Percentiles rank a stretch among this genome's conserved stretches.
Conservation (phyloP, 2,329 filamentous ascomycete genomes). For the Xylariaceae sp. region DNA sequence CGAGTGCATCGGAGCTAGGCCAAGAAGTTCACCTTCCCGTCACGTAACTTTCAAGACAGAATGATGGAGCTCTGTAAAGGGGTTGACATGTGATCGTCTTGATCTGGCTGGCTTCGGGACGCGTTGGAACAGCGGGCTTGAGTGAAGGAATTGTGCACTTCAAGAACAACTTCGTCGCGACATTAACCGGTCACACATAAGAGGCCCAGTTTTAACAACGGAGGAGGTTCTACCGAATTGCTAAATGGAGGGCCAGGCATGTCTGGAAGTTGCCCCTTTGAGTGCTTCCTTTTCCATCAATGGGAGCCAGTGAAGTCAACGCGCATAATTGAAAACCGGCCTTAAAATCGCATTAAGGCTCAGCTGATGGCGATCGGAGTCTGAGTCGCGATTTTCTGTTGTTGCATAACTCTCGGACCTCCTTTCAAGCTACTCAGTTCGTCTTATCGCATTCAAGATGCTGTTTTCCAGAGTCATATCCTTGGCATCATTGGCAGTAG, state of each 20-base stretch:
- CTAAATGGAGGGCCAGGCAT: not conserved
- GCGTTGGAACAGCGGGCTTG: not conserved
- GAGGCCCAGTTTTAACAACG: not conserved
- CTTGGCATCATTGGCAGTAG: conserved; percentile 19
- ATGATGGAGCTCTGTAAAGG: no score
- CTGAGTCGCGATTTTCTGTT: no score
- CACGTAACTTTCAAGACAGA: no score
- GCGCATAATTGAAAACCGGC: not conserved
- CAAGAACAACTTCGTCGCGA: no score
- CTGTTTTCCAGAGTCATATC: conserved; percentile 18
- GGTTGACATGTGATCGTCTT: no score
- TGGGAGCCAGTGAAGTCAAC: not conserved
- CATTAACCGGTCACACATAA: not conserved
- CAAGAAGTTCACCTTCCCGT: no score
- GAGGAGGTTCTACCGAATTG: not conserved
- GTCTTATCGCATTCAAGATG: conserved; percentile 18
- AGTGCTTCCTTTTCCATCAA: conserved; percentile 17
- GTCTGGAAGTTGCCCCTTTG: not conserved
- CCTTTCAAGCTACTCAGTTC: not conserved
- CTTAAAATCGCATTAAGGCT: conserved; percentile 2
- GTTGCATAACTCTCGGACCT: no score
- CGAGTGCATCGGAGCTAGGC: no score
- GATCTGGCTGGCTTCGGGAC: no score
- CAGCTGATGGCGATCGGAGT: no score
- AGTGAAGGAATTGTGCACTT: not conserved